Conservation (phyloP, 2,329 filamentous ascomycete species). For the Venturia pyrina region DNA sequence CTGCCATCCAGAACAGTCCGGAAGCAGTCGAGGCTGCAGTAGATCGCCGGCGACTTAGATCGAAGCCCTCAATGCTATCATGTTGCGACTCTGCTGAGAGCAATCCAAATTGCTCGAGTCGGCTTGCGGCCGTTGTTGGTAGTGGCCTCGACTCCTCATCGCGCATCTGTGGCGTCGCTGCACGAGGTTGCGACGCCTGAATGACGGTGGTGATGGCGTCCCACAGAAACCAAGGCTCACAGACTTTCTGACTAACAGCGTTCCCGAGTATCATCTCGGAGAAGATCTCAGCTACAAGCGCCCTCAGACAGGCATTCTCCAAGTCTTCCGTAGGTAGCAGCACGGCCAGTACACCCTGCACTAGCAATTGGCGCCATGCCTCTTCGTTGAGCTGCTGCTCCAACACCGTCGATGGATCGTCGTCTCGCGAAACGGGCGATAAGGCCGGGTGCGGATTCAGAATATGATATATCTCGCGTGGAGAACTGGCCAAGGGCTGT, state of each 20-base stretch:
- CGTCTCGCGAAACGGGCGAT: conserved; percentile 59
- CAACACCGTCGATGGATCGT: conserved; percentile 39
- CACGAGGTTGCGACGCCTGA: conserved; percentile 33
- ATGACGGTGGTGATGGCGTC: conserved; percentile 68
- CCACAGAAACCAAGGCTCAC: conserved; percentile 83
- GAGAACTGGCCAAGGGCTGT: conserved; percentile 50
- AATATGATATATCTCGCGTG: conserved; percentile 69
- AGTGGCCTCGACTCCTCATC: conserved; percentile 21
- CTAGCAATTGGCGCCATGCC: conserved; percentile 78
- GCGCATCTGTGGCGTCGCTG: conserved; percentile 22
- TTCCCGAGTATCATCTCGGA: conserved; percentile 85
- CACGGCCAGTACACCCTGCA: conserved; percentile 69
- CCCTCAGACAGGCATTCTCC: conserved; percentile 73
- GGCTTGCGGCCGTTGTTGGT: conserved; percentile 24
- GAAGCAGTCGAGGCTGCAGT: conserved; percentile 14
- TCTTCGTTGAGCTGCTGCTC: conserved; percentile 68
- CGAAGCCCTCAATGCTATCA: conserved; percentile 14
- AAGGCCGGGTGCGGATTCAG: conserved; percentile 72
- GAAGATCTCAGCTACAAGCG: conserved; percentile 77
- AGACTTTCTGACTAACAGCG: conserved; percentile 66
- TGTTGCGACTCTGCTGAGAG: conserved; percentile 27
- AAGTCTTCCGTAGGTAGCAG: conserved; percentile 88
- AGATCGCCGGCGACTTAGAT: conserved; percentile 2
- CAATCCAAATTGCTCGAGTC: conserved; percentile 48
- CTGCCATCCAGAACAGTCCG: conserved; percentile 43